phyloP scores from a whole-genome alignment of 768 basidiomycete species.

The Multifurca ochricompacta region DNA sequence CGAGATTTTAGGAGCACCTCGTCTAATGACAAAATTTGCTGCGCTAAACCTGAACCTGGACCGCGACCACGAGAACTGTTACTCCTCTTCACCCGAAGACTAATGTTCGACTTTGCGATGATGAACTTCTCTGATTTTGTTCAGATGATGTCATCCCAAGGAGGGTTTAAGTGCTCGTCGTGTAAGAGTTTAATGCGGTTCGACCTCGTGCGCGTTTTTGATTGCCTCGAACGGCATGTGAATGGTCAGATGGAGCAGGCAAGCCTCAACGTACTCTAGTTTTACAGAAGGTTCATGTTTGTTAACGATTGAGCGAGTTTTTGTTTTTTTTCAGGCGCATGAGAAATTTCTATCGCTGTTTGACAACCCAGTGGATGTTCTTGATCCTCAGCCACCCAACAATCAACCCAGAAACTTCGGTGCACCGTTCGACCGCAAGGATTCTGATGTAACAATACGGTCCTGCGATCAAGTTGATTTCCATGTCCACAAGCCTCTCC shows the following conservation, averaged over 20 bases:
- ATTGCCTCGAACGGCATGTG: not conserved
- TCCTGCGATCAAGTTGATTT: constrained; percentile 47
- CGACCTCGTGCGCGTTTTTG: not conserved
- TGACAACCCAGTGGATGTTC: not conserved
- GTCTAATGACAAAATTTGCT: not conserved
- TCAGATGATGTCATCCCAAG: not conserved
- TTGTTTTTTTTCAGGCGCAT: not conserved
- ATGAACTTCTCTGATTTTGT: not conserved
- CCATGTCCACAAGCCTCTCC: constrained; percentile 45
- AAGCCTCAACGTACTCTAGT: not conserved
- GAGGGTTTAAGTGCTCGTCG: not conserved
- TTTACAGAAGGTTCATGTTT: not conserved
- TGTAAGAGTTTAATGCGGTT: not conserved
- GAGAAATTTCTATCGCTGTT: not conserved
- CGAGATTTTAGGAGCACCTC: not conserved
- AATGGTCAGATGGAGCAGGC: not conserved
- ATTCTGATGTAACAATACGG: constrained; percentile 41
- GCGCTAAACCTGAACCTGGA: not conserved
- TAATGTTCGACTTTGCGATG: not conserved
- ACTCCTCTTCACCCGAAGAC: not conserved
- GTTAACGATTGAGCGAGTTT: not conserved
- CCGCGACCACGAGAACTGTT: not conserved
- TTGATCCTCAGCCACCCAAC: not conserved
- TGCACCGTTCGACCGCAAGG: constrained; percentile 9
- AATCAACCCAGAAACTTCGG: not conserved